Base-by-base conservation (phyloP, 1,284 basidiomycete species). In the Anthracocystis panici-leucophaei region DNA sequence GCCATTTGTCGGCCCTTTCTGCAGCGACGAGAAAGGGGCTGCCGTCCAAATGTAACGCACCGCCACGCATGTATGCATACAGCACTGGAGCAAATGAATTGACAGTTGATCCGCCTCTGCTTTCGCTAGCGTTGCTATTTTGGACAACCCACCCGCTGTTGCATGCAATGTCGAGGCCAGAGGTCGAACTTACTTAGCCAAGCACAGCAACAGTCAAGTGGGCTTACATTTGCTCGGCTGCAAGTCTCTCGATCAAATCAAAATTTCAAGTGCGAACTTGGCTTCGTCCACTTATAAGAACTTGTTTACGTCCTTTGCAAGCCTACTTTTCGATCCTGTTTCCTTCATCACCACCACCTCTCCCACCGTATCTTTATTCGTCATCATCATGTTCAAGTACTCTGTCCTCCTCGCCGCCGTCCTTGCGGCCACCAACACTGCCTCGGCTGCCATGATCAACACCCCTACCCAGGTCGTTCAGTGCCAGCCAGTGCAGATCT, bases 401-500 rank as follows among this genome's bases (percentile, higher is more conserved):
- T 46, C 66, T 46, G 48, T 67, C 60, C 69, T 63, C 49, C 11
- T 75, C 50, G 66, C 65, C 46, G 54, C 74, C 45, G 58, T 67
- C 41, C 49, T 70, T 11, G 60, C 60, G 29, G 61, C 62, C 42
- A 54, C 65, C 35, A 38, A 44, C 42, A 42, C 61, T 50, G 74
- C 61, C 23, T 56, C 56, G 25, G 62, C 63, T 21, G 65, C 59
- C 55, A 56, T 35, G 29, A 70, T 80, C 62, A 67, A 61, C 76
- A 81, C 78, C n/a, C 76, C 78, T 21, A 31, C 60, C 31, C 40
- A 72, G 10, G 52, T 82, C 50, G 57, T 64, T 45, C 65, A 79
- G 66, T 82, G 80, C 64, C 74, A 74, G 65, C 73, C 76, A 50
- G 57, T 69, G 38, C 56, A 57, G 3, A 52, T 82, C 49, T 55